Base-by-base conservation (phyloP, 352 stramenopile genomes). In the Achlya hypogyna region DNA sequence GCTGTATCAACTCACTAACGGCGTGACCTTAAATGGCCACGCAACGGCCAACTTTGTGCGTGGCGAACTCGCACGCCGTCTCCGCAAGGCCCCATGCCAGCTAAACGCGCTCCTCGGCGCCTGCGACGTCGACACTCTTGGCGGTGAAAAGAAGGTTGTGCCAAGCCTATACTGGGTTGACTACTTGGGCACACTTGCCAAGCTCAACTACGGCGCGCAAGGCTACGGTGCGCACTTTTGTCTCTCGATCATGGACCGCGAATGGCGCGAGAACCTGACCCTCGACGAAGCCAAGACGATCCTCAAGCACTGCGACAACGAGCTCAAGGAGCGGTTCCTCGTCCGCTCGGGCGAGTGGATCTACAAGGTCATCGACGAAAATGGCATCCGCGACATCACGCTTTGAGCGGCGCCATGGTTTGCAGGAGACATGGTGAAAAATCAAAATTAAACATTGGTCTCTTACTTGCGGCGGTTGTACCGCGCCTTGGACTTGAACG, bases 401-500 rank as follows among this genome's bases (percentile, higher is more conserved):
- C 49, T 88, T 22, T 84, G 88, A 74, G 27, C 20, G 6, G 20
- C 28, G 23, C n/a, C n/a, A n/a, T n/a, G n/a, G n/a, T n/a, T n/a
- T n/a, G n/a, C n/a, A 3, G 2, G n/a, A 3, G 38, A 45, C 38
- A 18, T 45, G 38, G 38, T 45, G n/a, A n/a, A n/a, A n/a, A 45
- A 56, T 12, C 49, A 56, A 56, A 56, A 31, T 56, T 56, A 56
- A 56, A 56, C 49, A 56, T 56, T 23, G 34, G n/a, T 14, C 47
- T 23, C 59, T 45, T 67, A 67, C 60, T 67, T 67, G 60, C 86
- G 81, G 69, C 86, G 84, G 62, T 88, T 89, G 83, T 88, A 96
- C 59, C 88, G 87, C 53, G 73, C 53, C 77, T 97, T 96, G 68
- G 87, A 96, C 78, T 97, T 97, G 75, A 97, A 97, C 42, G 84